A percentile compares a stretch with the other conserved stretches of the same genome.
Conservation (phyloP, 441 rosid species). For the Arabidopsis hybrid region DNA sequence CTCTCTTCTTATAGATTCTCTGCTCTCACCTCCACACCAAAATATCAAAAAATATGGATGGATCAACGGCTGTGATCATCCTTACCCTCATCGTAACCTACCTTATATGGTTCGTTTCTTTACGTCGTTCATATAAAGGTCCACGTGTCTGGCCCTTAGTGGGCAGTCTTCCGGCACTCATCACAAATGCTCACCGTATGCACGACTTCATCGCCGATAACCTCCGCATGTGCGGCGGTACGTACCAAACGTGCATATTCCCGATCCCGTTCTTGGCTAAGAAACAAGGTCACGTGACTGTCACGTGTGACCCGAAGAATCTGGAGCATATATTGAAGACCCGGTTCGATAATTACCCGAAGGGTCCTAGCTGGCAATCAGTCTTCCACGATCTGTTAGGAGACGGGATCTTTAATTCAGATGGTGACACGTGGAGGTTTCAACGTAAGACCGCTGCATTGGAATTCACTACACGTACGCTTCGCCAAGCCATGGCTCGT, state of each 20-base stretch:
- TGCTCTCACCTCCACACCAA: conserved; percentile 7
- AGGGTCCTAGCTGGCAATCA: conserved; percentile 92
- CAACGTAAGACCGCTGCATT: conserved; percentile 91
- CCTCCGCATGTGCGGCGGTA: conserved; percentile 71
- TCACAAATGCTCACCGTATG: conserved; percentile 62
- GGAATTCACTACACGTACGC: conserved; percentile 86
- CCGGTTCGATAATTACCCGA: conserved; percentile 81
- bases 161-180: conserved; percentile 80
- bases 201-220: conserved; percentile 93
- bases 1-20: conserved; percentile 11
- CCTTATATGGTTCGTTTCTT: conserved; percentile 63
- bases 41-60: conserved; percentile 54
- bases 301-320: conserved; percentile 86
- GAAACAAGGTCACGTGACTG: conserved; percentile 84
- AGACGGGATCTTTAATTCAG: conserved; percentile 84
- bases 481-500: conserved; percentile 92
- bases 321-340: conserved; percentile 77
- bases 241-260: conserved; percentile 80
- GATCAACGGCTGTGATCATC: conserved; percentile 55
- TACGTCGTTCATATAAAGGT: conserved; percentile 53
- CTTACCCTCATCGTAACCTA: conserved; percentile 57
- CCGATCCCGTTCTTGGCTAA: conserved; percentile 67
- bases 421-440: conserved; percentile 86
- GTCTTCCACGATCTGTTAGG: conserved; percentile 86
- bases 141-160: conserved; percentile 92